Evolutionary conservation across 2,329 filamentous ascomycete species (phyloP).

Genomic region (Colletotrichum musicola): DNA sequence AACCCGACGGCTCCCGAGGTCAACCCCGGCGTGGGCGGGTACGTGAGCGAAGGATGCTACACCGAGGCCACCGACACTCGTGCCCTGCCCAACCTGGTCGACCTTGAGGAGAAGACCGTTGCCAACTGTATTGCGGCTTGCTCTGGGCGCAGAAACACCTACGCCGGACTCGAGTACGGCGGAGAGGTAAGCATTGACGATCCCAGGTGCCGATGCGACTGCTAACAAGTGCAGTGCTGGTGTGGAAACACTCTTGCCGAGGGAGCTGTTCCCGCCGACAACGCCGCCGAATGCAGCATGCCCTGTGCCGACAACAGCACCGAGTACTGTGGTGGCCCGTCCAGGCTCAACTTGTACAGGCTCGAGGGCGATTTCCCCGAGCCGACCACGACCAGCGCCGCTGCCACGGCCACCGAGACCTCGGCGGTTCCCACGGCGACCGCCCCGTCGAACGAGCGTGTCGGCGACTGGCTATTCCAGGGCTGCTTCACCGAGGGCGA

Average conservation of each 20-base stretch:
- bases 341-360: conserved; percentile 52
- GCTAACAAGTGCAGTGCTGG: conserved; percentile 47
- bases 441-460: conserved; percentile 37
- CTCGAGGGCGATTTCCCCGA: conserved; percentile 32
- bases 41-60: conserved; percentile 39
- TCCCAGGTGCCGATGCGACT: background rate
- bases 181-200: conserved; percentile 47
- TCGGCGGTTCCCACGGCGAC: conserved; percentile 4
- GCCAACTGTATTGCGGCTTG: conserved; percentile 47
- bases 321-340: conserved; percentile 52
- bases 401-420: background rate
- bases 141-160: conserved; percentile 43
- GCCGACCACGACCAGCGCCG: conserved; percentile 11
- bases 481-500: conserved; percentile 54
- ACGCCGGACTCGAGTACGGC: conserved; percentile 55
- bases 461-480: conserved; percentile 49
- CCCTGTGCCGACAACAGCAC: conserved; percentile 52
- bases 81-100: conserved; percentile 39
- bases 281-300: conserved; percentile 49
- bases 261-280: conserved; percentile 46
- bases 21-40: conserved; percentile 53
- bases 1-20: conserved; percentile 45
- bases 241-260: conserved; percentile 48
- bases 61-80: conserved; percentile 42
- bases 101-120: conserved; percentile 42